Evolutionary conservation across 768 basidiomycete species (phyloP).

Genomic region (Auriscalpium orientale): DNA sequence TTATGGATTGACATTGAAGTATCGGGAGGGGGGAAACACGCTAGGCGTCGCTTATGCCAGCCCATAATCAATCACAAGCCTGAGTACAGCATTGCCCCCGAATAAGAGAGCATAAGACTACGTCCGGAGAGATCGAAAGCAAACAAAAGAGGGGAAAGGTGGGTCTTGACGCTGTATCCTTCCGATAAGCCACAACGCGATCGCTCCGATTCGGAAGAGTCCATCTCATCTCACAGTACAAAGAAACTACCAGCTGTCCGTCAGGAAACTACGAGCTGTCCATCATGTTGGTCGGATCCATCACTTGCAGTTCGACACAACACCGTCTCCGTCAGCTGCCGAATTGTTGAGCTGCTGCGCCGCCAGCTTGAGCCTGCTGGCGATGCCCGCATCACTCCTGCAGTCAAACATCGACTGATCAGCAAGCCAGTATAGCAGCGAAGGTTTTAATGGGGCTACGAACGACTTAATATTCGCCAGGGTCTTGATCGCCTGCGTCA

Average conservation of each 20-base stretch:
- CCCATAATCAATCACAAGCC: no score
- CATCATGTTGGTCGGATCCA: background rate
- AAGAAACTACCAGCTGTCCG: background rate
- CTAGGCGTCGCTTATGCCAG: no score
- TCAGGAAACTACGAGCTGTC: background rate
- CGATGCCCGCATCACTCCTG: background rate
- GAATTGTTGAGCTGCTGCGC: background rate
- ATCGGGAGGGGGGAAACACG: no score
- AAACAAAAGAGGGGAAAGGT: background rate
- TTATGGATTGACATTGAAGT: no score
- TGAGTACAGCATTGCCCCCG: no score
- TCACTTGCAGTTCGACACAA: background rate
- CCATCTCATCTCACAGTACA: background rate
- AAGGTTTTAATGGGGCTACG: background rate
- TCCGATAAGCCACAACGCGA: background rate
- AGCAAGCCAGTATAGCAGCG: constrained; percentile 7
- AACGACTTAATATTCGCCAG: background rate
- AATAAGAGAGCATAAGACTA: no score
- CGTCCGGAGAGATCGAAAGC: no score
- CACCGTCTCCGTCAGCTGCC: background rate
- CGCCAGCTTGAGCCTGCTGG: background rate
- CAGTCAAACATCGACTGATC: background rate
- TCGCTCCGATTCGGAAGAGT: background rate
- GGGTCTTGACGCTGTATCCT: background rate
- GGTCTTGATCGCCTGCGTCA: background rate